phyloP scores from a whole-genome alignment of 345 rosid genomes.

The Bruguiera gymnorhiza region DNA sequence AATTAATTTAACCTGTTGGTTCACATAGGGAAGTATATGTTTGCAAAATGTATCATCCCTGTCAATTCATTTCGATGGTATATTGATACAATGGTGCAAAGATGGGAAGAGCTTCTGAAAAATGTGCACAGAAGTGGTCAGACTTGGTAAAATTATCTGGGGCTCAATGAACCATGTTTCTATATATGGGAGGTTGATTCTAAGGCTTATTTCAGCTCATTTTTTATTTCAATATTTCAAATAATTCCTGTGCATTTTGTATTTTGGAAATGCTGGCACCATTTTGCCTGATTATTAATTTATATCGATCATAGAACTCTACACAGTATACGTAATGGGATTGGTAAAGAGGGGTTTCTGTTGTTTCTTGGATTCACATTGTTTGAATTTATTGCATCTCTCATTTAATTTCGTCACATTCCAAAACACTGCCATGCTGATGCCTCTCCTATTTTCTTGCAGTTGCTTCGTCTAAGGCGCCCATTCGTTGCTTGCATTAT shows the following conservation, averaged over 20 bases:
- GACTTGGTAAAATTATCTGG: too few relatives aligned
- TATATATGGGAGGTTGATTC: not conserved
- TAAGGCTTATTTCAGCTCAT: not conserved
- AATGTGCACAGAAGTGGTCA: too few relatives aligned
- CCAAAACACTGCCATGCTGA: not conserved
- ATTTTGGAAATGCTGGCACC: too few relatives aligned
- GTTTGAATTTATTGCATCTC: not conserved
- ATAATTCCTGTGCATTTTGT: not conserved
- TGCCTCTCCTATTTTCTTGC: constrained; percentile 19
- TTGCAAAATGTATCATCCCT: too few relatives aligned
- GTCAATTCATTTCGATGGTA: too few relatives aligned
- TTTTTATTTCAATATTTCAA: not conserved
- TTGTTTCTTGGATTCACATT: not conserved
- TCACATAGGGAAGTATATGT: too few relatives aligned
- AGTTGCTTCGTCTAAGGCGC: constrained; percentile 84
- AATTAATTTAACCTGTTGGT: not conserved
- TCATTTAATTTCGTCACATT: not conserved
- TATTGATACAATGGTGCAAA: too few relatives aligned
- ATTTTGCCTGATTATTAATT: too few relatives aligned
- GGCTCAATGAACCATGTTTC: not conserved
- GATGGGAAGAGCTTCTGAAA: too few relatives aligned
- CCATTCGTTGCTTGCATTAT: constrained; percentile 82
- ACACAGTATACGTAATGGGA: too few relatives aligned
- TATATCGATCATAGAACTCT: too few relatives aligned
- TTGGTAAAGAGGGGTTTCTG: not conserved